Base-by-base conservation (phyloP, 257 asterid genomes). In the Striga asiatica region DNA sequence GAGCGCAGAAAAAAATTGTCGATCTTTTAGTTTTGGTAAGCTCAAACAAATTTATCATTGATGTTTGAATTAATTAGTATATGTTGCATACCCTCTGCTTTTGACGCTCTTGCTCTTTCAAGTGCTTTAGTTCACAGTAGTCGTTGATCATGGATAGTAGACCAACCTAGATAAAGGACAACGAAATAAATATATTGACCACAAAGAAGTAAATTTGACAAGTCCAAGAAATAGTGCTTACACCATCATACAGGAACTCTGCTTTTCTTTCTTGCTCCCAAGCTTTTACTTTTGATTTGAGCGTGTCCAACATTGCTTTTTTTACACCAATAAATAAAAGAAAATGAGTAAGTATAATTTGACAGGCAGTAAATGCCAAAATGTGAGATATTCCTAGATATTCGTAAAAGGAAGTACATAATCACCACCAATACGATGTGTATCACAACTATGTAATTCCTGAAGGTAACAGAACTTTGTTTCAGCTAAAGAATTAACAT, bases 221-320 rank as follows among this genome's bases (percentile, higher is more conserved):
- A 35, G 35, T 20, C 14, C 42, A 45, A 29, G 59, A 51, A 50
- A 5, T 60, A 65, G 56, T 62, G 46, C 84, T 78, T 84, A 91
- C 98, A 60, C 94, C 94, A 61, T 84, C 94, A 27, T 80, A 91
- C 47, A 74, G 65, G 79, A 87, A 87, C 52, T 87, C 82, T 9
- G 61, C 52, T 56, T 82, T 81, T 76, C 85, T 66, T 76, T 82
- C 93, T 25, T 62, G 64, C 79, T 80, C 85, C 98, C 96, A 87
- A 43, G 82, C 79, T 53, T 76, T 78, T 46, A 75, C 83, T 69
- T 78, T 87, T 54, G 71, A 66, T 61, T 77, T 76, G 71, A 87
- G 71, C 13, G 68, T 42, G 49, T 91, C 96, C 64, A 84, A 70
- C 92, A 87, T 87, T 67, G 77, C 96, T 85, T 55, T n/a, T n/a